These are phyloP conservation scores for Chrysochromulina tobinii DNA, from an alignment of 78 protist species.

Conservation along the genomic window DNA sequence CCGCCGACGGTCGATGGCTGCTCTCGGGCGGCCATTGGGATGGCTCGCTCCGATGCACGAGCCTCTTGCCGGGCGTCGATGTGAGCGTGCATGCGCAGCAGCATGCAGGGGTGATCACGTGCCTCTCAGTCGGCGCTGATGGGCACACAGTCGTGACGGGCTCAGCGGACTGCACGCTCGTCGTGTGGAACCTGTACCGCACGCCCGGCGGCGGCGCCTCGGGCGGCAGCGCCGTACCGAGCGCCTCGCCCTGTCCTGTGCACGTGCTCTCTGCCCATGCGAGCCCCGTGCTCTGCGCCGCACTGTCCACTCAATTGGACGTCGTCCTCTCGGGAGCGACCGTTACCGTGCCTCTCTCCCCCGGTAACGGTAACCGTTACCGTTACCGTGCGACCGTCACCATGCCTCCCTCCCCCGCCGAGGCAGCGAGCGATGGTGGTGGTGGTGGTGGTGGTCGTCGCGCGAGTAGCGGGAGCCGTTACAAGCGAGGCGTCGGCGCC, in stretches of 20 bases:
- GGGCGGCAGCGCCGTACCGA: neutral
- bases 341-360: too few relatives aligned
- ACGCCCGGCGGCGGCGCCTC: neutral
- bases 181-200: constrained; percentile 6
- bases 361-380: too few relatives aligned
- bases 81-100: neutral
- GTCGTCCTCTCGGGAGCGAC: neutral
- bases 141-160: neutral
- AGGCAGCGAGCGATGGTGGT: neutral
- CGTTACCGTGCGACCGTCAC: neutral
- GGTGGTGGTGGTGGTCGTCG: too few relatives aligned
- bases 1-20: neutral
- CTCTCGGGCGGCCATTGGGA: constrained; percentile 13
- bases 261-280: constrained; percentile 31
- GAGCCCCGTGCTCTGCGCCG: neutral
- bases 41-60: neutral
- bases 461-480: too few relatives aligned
- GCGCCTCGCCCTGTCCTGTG: neutral
- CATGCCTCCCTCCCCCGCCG: neutral
- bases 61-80: neutral
- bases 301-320: neutral
- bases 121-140: neutral
- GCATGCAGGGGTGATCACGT: neutral
- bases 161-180: constrained; percentile 24
- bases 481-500: too few relatives aligned